Percentiles rank a stretch among this genome's conserved stretches.
Evolutionary conservation across 768 basidiomycete species (phyloP).

Genomic region (Suillus hirtellus): DNA sequence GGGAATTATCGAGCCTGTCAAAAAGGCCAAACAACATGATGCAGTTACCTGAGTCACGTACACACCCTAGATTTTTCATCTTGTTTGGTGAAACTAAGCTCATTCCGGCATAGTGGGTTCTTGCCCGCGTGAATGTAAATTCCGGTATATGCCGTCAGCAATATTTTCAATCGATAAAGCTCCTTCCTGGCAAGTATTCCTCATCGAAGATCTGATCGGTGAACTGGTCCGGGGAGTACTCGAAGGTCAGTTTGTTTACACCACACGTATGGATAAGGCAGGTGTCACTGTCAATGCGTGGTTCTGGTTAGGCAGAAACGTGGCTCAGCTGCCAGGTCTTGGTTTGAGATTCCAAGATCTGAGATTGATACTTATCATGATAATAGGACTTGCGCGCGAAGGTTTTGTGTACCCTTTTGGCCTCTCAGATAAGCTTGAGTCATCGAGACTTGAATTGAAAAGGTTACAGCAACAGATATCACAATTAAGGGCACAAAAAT

Average conservation of each 20-base stretch:
- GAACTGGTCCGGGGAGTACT: neutral
- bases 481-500: neutral
- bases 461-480: neutral
- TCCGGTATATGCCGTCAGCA: neutral
- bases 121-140: neutral
- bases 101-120: neutral
- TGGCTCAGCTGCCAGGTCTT: neutral
- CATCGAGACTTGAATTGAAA: neutral
- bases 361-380: neutral
- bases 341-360: neutral
- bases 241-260: neutral
- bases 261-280: neutral
- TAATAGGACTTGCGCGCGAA: neutral
- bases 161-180: neutral
- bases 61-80: neutral
- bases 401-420: neutral
- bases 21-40: neutral
- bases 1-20: neutral
- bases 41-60: neutral
- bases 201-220: constrained; percentile 4
- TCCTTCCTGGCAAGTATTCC: neutral
- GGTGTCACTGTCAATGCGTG: neutral
- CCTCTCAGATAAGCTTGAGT: neutral
- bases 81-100: neutral
- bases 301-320: constrained; percentile 1